phyloP scores from a whole-genome alignment of 108 stramenopile species.

The Heterococcus sp. region DNA sequence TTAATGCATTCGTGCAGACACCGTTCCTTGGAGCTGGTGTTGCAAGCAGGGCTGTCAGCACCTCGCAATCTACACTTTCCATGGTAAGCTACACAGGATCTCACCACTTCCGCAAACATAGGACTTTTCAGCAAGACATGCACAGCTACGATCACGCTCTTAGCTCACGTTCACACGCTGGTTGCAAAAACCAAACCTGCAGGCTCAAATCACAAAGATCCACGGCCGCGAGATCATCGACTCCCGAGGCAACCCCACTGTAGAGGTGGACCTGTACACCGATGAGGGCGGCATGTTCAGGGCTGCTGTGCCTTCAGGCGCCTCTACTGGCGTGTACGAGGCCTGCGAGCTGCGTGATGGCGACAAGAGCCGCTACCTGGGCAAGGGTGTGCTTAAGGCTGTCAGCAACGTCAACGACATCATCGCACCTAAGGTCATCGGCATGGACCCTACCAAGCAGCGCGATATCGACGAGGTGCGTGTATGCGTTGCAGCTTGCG shows the following conservation, averaged over 20 bases:
- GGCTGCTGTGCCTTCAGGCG: conserved; percentile 87
- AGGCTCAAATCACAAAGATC: conserved; percentile 83
- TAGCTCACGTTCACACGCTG: too few relatives aligned
- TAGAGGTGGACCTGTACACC: conserved; percentile 72
- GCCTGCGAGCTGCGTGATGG: conserved; percentile 94
- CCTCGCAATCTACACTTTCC: too few relatives aligned
- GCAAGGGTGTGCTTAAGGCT: conserved; percentile 88
- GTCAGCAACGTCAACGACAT: conserved; percentile 85
- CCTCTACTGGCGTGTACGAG: conserved; percentile 73
- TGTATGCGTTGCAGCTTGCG: neutral
- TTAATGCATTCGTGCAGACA: too few relatives aligned
- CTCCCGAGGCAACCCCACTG: conserved; percentile 96
- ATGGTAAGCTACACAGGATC: too few relatives aligned
- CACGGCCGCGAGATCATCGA: conserved; percentile 92
- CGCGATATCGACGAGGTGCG: neutral
- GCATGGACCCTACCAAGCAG: conserved; percentile 83
- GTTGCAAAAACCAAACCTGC: too few relatives aligned
- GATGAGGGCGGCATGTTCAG: conserved; percentile 43
- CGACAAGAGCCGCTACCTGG: conserved; percentile 81
- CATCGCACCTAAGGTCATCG: conserved; percentile 78
- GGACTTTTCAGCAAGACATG: too few relatives aligned
- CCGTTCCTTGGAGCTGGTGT: too few relatives aligned
- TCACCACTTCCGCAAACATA: too few relatives aligned
- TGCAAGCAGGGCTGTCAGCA: too few relatives aligned
- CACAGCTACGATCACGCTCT: too few relatives aligned